phyloP scores from a whole-genome alignment of 202 grass and related monocot species.

The Sporobolus alterniflorus region DNA sequence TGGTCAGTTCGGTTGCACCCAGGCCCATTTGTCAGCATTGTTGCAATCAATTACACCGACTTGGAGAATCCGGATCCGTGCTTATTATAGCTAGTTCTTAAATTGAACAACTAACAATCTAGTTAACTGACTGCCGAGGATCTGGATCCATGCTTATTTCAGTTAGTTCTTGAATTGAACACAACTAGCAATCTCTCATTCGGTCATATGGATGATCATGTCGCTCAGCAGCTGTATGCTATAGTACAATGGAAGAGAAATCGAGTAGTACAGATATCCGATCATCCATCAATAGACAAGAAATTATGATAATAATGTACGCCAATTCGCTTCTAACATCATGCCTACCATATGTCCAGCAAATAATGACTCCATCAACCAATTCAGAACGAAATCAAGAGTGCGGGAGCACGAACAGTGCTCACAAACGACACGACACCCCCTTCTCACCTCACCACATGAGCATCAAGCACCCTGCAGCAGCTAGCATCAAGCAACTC shows the following conservation, averaged over 20 bases:
- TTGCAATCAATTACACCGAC: too few relatives aligned
- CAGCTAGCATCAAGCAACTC: conserved; percentile 44
- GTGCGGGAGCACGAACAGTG: conserved; percentile 16
- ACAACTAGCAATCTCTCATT: neutral
- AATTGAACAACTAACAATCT: too few relatives aligned
- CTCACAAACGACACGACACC: conserved; percentile 26
- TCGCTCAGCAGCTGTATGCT: neutral
- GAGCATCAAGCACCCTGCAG: conserved; percentile 47
- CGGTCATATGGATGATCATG: neutral
- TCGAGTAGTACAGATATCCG: neutral
- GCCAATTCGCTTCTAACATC: conserved; percentile 36
- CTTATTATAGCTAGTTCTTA: too few relatives aligned
- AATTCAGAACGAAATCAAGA: conserved; percentile 42
- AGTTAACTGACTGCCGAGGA: neutral
- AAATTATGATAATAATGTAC: conserved; percentile 29
- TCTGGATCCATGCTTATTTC: neutral
- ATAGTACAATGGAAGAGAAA: neutral
- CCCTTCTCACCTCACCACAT: conserved; percentile 41
- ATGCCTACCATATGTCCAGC: conserved; percentile 56
- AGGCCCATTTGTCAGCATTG: too few relatives aligned
- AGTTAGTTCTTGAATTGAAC: neutral
- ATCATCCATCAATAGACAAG: conserved; percentile 27
- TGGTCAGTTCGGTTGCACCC: neutral
- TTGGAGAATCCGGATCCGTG: too few relatives aligned
- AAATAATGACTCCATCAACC: conserved; percentile 55